A percentile compares a stretch with the other conserved stretches of the same genome.
phyloP scores from a whole-genome alignment of 768 basidiomycete species.

The Lentinula boryana region DNA sequence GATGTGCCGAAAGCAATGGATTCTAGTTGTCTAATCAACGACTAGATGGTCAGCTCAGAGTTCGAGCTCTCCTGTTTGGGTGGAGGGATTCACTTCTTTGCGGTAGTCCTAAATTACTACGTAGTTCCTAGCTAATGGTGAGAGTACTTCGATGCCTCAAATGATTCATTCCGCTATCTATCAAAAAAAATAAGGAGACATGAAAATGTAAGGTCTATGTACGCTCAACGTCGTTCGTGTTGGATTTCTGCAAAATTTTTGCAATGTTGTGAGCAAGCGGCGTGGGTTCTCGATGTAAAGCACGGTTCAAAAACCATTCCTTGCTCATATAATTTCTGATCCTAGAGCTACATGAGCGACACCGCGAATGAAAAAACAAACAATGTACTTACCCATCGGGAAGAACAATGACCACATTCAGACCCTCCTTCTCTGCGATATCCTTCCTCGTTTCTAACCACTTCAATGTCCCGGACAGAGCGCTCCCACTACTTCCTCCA shows the following conservation, averaged over 20 bases:
- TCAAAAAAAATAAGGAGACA: neutral
- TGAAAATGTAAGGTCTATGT: neutral
- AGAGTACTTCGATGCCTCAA: too few relatives aligned
- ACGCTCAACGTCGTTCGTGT: neutral
- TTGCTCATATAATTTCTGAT: conserved; percentile 95
- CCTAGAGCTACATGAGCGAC: conserved; percentile 27
- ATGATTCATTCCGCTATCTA: too few relatives aligned
- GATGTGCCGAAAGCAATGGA: conserved; percentile 57
- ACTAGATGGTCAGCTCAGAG: conserved; percentile 41
- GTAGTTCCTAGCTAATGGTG: neutral
- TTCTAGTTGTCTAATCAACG: conserved; percentile 50
- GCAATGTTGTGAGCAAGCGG: conserved; percentile 46
- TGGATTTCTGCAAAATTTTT: conserved; percentile 19
- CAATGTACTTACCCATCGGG: conserved; percentile 73
- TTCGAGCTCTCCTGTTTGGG: conserved; percentile 25
- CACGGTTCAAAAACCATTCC: conserved; percentile 80
- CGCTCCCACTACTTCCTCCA: conserved; percentile 90
- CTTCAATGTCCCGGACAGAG: conserved; percentile 66
- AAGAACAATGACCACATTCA: conserved; percentile 85
- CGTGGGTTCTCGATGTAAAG: conserved; percentile 48
- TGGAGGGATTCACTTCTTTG: conserved; percentile 24
- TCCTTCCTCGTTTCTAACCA: conserved; percentile 68
- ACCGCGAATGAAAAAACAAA: neutral
- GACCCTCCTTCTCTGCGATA: conserved; percentile 60
- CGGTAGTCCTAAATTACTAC: conserved; percentile 25